phyloP scores from a whole-genome alignment of 78 protist species.

The Speleostelium caveatum region DNA sequence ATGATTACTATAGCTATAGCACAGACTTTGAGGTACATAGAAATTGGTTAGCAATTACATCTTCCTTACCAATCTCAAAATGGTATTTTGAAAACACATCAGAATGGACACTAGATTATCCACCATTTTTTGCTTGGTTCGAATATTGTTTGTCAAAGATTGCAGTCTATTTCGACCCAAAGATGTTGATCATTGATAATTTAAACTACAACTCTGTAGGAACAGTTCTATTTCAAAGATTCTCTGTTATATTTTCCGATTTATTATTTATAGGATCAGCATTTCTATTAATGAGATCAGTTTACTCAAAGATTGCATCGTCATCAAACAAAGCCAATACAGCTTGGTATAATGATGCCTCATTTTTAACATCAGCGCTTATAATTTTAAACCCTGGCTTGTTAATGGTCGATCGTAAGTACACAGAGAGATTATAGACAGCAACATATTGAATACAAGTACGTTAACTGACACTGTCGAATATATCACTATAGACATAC shows the following conservation, averaged over 20 bases:
- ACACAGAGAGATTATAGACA: too few species aligned
- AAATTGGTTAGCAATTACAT: slow-evolving; percentile 98
- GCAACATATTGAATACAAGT: too few species aligned
- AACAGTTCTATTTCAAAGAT: slow-evolving; percentile 89
- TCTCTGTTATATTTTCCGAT: slow-evolving; percentile 84
- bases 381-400: slow-evolving; percentile 85
- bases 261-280: slow-evolving; percentile 43
- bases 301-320: not conserved
- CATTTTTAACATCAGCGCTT: slow-evolving; percentile 33
- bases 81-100: slow-evolving; percentile 95
- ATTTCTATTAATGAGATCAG: not conserved
- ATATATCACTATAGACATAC: slow-evolving; percentile 85
- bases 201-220: slow-evolving; percentile 33
- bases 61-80: slow-evolving; percentile 84
- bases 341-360: slow-evolving; percentile 28
- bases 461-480: too few species aligned
- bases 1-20: not conserved
- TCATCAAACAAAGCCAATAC: not conserved
- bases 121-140: slow-evolving; percentile 98
- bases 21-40: slow-evolving; percentile 97
- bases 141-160: slow-evolving; percentile 83
- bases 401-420: slow-evolving; percentile 88
- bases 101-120: slow-evolving; percentile 98
- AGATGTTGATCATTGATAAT: slow-evolving; percentile 78
- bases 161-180: slow-evolving; percentile 81